Evolutionary conservation across 2,329 filamentous ascomycete species (phyloP), one percentile per base, ranked within the genome.

Genomic region (Fusarium scirpi): DNA sequence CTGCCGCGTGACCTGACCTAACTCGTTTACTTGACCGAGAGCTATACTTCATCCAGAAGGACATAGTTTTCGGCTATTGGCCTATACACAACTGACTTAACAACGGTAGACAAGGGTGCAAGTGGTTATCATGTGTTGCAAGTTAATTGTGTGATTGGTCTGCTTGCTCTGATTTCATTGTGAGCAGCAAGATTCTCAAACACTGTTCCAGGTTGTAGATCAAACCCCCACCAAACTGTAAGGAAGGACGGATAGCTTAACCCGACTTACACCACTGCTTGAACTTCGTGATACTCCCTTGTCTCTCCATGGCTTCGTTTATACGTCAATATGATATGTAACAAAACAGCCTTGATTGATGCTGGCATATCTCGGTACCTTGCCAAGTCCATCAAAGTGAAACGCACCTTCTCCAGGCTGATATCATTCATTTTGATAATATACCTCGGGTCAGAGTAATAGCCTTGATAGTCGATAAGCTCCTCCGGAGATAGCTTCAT

Each of bases 21-120:
- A 48, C 67, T 40, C 32, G 9, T 62, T 68, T 56, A 34, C n/a
- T 53, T 57, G 62, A 71, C 67, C 58, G 67, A 71, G 34, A 51
- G 38, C 34, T 40, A 51, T 22, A 27, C 32, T 40, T 32, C 46
- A 52, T 55, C 32, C 20, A 34, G 22, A 58, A 16, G 13, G 38
- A 47, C 20, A 49, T 45, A 40, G n/a, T 27, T 38, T 45, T 54
- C 44, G 41, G 43, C 30, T 54, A 29, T 40, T 67, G 24, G 25
- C 45, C 18, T 18, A 40, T 52, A 41, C 20, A 34, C 8, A 32
- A 41, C 20, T 24, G 6, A 18, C 24, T 41, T 22, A 25, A 41
- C 24, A 52, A n/a, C 12, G 27, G 30, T 25, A 48, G 43, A 30
- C 29, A 44, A 38, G 53, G 48, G 43, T 38, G 18, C 13, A 41